Evolutionary conservation across 2,329 filamentous ascomycete species (phyloP), one percentile per base, ranked within the genome.

Genomic region (Aspergillus sp.): DNA sequence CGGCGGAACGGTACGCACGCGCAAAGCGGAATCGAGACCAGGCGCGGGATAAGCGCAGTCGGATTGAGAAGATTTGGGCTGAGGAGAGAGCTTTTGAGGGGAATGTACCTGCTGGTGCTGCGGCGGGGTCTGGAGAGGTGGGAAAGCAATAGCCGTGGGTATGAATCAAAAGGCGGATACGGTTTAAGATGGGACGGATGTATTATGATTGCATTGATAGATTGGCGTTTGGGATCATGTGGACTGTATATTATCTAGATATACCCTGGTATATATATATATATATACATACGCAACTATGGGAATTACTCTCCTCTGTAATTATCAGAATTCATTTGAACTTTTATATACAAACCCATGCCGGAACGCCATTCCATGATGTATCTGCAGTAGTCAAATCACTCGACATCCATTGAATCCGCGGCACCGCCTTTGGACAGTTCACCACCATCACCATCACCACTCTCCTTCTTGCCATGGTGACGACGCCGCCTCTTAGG

Each of bases 1-100:
- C 87, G 54, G 83, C 79, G 33, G 88, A 95, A 69, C 81, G 93
- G 62, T 73, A 84, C 45, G 88, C 90, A 67, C 83, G 85, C 48
- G 90, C 90, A 45, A 81, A 80, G 55, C 74, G 76, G 59, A 97
- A 98, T 66, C 82, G 88, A 60, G 79, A 87, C 65, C 67, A 76
- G 56, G 78, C 88, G 53, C 80, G 81, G 69, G 71, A 79, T 68
- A 85, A 90, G 75, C 77, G 85, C 65, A 79, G 84, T 56, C 80
- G 82, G 65, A 82, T 95, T 58, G 82, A 88, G 73, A 80, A 82
- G 65, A 81, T 80, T 57, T 97, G 86, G 88, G 80, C 80, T 44
- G 87, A 91, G 52, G 67, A 69, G 58, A 63, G 63, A 44, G 57
- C 54, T 19, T 43, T 59, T n/a, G 58, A 58, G 45, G 44, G 52